These are phyloP conservation scores for Globisporangium spinosum DNA, from an alignment of 352 stramenopile species.

Conservation along the genomic window DNA sequence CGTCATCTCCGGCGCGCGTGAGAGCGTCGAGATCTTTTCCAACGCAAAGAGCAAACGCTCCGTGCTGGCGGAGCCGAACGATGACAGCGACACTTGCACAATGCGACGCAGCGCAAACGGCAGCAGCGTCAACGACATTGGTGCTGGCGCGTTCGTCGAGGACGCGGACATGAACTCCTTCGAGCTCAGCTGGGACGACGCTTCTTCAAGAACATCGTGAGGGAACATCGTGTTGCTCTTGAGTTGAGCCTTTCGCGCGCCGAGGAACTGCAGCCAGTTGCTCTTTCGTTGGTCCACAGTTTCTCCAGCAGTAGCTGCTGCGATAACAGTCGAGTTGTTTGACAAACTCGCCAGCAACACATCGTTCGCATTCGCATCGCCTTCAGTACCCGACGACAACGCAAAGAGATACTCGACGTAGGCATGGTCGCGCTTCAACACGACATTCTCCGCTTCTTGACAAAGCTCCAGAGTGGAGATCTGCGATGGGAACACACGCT, in stretches of 20 bases:
- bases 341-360: constrained; percentile 32
- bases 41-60: constrained; percentile 56
- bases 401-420: constrained; percentile 63
- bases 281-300: constrained; percentile 4
- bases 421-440: constrained; percentile 51
- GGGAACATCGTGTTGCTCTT: constrained; percentile 20
- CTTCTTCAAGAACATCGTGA: constrained; percentile 35
- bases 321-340: constrained; percentile 14
- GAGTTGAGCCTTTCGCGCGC: constrained; percentile 20
- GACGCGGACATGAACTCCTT: constrained; percentile 42
- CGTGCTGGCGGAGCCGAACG: constrained; percentile 34
- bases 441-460: constrained; percentile 46
- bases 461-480: constrained; percentile 57
- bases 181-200: constrained; percentile 43
- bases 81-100: constrained; percentile 36
- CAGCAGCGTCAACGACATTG: constrained; percentile 32
- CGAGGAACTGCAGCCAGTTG: constrained; percentile 35
- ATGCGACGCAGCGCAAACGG: constrained; percentile 61
- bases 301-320: neutral
- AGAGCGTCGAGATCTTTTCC: constrained; percentile 43
- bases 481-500: constrained; percentile 34
- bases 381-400: neutral
- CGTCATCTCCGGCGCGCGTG: constrained; percentile 8
- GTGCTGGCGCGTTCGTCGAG: neutral
- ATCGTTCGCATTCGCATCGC: constrained; percentile 14